Base-by-base conservation (phyloP, 495 filamentous ascomycete species). In the Daldinia decipiens region DNA sequence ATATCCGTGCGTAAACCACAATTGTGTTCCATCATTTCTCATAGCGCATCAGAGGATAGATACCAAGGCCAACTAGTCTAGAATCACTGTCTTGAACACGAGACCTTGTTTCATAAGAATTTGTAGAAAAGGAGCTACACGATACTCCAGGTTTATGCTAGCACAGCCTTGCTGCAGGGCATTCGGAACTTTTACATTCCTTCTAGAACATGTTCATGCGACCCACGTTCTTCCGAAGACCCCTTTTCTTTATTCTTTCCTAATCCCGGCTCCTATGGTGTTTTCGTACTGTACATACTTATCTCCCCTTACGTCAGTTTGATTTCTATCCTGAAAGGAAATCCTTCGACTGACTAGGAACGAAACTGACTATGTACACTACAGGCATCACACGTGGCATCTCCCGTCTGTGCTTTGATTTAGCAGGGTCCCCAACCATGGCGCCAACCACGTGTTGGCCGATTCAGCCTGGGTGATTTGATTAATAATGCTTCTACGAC, bases 341-440 rank as follows among this genome's bases (percentile, higher is more conserved):
- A 60, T 63, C 50, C 62, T 62, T 61, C 62, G 70, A 62, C 62
- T 73, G 57, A 68, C 60, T 36, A 65, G 39, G 39, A 64, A 27
- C 68, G 19, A 43, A 6, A 65, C 55, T 31, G 56, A 53, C 15
- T n/a, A n/a, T n/a, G n/a, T n/a, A n/a, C n/a, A n/a, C n/a, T 72
- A 59, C 70, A 73, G 65, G 70, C 70, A 29, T 69, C 70, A 66
- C 70, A 73, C 70, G 70, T 73, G 70, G 70, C 61, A 53, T 64
- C 4, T 39, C 8, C 53, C 57, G 65, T 69, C 70, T 45, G 70
- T 73, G 70, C 65, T 73, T 62, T 65, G 17, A 66, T 62, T 65
- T 66, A 60, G 65, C 65, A 34, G 43, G 65, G 65, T 47, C 57
- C 8, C 5, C 29, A 62, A 65, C 69, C 69, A 67, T 65, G 65